phyloP scores from a whole-genome alignment of 768 basidiomycete genomes.

The Suillus sp. region DNA sequence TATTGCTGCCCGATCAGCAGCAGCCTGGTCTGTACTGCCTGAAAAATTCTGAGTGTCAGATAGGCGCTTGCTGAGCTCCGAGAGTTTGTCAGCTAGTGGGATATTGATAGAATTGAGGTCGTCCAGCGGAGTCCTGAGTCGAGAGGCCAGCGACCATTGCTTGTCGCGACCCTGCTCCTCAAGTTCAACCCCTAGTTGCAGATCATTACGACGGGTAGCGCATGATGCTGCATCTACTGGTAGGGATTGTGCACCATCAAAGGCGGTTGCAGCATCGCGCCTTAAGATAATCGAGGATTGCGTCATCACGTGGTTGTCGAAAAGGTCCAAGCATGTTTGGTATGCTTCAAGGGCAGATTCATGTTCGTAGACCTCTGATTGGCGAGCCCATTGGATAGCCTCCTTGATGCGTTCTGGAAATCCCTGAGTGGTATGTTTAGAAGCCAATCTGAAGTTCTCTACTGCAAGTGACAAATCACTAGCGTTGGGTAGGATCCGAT shows the following conservation, averaged over 20 bases:
- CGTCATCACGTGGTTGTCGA: constrained; percentile 6
- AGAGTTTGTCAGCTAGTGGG: constrained; percentile 15
- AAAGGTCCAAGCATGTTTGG: not conserved
- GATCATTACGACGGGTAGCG: constrained; percentile 19
- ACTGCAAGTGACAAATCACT: not conserved
- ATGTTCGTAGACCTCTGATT: constrained; percentile 7
- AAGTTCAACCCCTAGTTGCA: constrained; percentile 27
- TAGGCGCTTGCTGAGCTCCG: constrained; percentile 10
- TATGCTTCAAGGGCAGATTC: constrained; percentile 14
- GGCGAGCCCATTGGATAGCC: constrained; percentile 2
- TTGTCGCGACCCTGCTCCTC: constrained; percentile 32
- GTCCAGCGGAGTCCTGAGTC: constrained; percentile 30
- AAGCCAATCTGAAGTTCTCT: not conserved
- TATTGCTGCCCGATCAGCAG: constrained; percentile 5
- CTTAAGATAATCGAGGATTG: constrained; percentile 1
- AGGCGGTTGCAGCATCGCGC: not conserved
- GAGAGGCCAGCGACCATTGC: constrained; percentile 29
- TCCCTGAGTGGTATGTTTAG: not conserved
- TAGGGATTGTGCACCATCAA: not conserved
- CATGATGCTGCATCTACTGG: constrained; percentile 14
- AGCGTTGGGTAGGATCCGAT: not conserved
- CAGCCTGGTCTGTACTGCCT: not conserved
- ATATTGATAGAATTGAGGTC: constrained; percentile 15
- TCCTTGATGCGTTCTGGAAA: not conserved
- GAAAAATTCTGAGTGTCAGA: not conserved